Evolutionary conservation across 768 basidiomycete species (phyloP).

Genomic region (Clavulina sp.): DNA sequence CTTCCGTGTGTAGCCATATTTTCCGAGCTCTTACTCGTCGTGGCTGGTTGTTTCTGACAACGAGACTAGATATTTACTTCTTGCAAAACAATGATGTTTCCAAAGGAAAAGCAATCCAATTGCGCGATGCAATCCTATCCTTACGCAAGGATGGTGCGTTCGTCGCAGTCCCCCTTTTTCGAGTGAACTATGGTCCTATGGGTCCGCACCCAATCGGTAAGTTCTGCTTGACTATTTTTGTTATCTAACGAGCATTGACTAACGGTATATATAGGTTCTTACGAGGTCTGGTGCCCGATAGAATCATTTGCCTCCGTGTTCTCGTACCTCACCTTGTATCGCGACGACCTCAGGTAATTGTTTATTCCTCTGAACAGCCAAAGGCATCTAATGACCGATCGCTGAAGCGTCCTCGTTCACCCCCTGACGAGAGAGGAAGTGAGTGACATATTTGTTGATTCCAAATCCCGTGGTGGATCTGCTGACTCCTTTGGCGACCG

Average conservation of each 20-base stretch:
- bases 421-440: conserved; percentile 58
- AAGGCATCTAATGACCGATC: neutral
- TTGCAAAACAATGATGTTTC: conserved; percentile 46
- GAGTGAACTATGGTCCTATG: conserved; percentile 49
- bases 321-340: conserved; percentile 53
- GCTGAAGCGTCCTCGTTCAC: conserved; percentile 54
- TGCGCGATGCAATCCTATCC: conserved; percentile 54
- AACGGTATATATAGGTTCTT: conserved; percentile 41
- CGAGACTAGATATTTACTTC: conserved; percentile 59
- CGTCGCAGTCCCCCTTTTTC: conserved; percentile 56
- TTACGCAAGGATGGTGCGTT: conserved; percentile 61
- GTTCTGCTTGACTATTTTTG: conserved; percentile 12
- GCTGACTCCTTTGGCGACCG: too few species aligned
- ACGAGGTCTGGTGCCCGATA: conserved; percentile 64
- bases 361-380: neutral
- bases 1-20: conserved; percentile 48
- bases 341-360: conserved; percentile 46
- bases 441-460: conserved; percentile 14
- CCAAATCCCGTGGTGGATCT: too few species aligned
- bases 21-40: too few species aligned
- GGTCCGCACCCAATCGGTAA: conserved; percentile 63
- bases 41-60: neutral
- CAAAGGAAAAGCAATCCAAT: conserved; percentile 43
- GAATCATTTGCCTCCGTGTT: conserved; percentile 62
- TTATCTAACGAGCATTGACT: neutral